Evolutionary conservation across 2,329 filamentous ascomycete genomes (phyloP).

Genomic region (Exophiala viscosa): DNA sequence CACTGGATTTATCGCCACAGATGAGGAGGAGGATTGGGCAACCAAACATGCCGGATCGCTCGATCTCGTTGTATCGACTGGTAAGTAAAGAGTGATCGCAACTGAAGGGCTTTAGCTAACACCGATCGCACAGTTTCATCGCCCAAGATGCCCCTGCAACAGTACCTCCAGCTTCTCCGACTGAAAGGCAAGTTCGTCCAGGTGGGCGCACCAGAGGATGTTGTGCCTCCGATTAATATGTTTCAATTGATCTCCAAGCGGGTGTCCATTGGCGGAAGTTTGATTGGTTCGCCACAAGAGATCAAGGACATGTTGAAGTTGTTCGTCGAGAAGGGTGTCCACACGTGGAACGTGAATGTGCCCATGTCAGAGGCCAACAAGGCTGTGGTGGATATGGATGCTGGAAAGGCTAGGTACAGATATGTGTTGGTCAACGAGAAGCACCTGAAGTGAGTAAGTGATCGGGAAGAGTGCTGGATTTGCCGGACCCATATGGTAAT

Average conservation of each 20-base stretch:
- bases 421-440: slow-evolving; percentile 44
- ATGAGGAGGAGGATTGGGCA: slow-evolving; percentile 54
- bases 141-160: slow-evolving; percentile 59
- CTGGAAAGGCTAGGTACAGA: slow-evolving; percentile 45
- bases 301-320: slow-evolving; percentile 45
- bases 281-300: slow-evolving; percentile 43
- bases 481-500: not conserved
- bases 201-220: slow-evolving; percentile 64
- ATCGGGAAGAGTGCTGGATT: not conserved
- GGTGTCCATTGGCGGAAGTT: slow-evolving; percentile 50
- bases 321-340: slow-evolving; percentile 43
- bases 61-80: slow-evolving; percentile 49
- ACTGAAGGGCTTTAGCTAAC: not conserved
- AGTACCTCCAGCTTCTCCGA: slow-evolving; percentile 60
- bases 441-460: not conserved
- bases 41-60: slow-evolving; percentile 47
- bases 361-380: slow-evolving; percentile 44
- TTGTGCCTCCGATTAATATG: slow-evolving; percentile 53
- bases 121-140: slow-evolving; percentile 50
- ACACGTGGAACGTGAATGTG: slow-evolving; percentile 44
- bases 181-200: slow-evolving; percentile 62
- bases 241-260: slow-evolving; percentile 59
- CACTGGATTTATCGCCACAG: slow-evolving; percentile 56
- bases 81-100: not conserved
- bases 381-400: slow-evolving; percentile 44